phyloP scores from a whole-genome alignment of 2,329 filamentous ascomycete species.

The Scedosporium apiospermum region DNA sequence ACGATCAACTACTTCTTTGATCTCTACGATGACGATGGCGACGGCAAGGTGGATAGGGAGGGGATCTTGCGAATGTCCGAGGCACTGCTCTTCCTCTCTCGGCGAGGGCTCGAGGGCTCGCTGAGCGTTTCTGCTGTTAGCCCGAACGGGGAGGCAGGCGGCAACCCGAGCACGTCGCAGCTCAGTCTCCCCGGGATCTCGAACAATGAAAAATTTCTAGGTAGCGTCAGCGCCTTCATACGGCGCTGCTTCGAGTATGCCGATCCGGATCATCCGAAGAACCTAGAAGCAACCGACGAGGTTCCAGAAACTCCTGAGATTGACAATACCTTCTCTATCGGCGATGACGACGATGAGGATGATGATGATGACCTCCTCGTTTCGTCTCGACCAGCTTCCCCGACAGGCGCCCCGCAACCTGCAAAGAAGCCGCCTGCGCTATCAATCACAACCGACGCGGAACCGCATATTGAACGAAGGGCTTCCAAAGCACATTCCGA shows the following conservation, averaged over 20 bases:
- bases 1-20: conserved; percentile 98
- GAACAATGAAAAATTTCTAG: conserved; percentile 80
- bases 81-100: conserved; percentile 82
- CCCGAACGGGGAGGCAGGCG: conserved; percentile 32
- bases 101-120: conserved; percentile 72
- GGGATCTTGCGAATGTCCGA: conserved; percentile 93
- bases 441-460: conserved; percentile 23
- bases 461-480: conserved; percentile 7
- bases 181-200: conserved; percentile 41
- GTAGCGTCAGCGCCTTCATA: conserved; percentile 92
- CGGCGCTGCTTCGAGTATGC: conserved; percentile 96
- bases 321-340: conserved; percentile 59
- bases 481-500: conserved; percentile 60
- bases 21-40: conserved; percentile 85
- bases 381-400: conserved; percentile 28
- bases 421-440: conserved; percentile 32
- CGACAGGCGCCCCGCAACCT: conserved; percentile 26
- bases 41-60: conserved; percentile 88
- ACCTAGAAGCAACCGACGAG: conserved; percentile 32
- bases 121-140: conserved; percentile 51
- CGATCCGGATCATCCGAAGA: conserved; percentile 72
- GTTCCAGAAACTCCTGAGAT: conserved; percentile 18
- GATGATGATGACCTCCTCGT: conserved; percentile 52
- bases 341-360: conserved; percentile 56
- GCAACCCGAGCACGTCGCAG: conserved; percentile 18